These are phyloP conservation scores for Alternaria postmessia DNA, from an alignment of 2,329 filamentous ascomycete species.

Conservation along the genomic window DNA sequence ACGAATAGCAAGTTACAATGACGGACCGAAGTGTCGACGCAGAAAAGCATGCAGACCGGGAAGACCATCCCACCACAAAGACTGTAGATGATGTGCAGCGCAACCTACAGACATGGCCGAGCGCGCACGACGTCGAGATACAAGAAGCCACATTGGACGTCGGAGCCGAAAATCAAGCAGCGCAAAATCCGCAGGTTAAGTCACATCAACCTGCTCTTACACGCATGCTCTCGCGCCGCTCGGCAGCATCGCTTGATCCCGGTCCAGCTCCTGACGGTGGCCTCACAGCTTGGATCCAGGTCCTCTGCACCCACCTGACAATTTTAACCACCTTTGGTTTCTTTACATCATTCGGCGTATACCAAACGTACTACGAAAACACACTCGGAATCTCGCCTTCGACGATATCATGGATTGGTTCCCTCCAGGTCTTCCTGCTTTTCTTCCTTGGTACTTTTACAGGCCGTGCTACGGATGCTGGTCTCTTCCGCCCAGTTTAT, in stretches of 20 bases:
- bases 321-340: conserved; percentile 66
- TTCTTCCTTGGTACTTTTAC: conserved; percentile 42
- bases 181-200: not conserved
- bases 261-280: conserved; percentile 58
- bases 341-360: conserved; percentile 64
- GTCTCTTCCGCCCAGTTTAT: conserved; percentile 39
- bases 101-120: conserved; percentile 22
- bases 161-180: conserved; percentile 9
- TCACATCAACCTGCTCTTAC: conserved; percentile 16
- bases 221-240: conserved; percentile 33
- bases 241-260: conserved; percentile 35
- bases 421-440: conserved; percentile 44
- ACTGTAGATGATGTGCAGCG: conserved; percentile 5
- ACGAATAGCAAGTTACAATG: not conserved
- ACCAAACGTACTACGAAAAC: conserved; percentile 62
- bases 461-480: conserved; percentile 42
- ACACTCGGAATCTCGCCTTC: conserved; percentile 48
- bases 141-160: conserved; percentile 14
- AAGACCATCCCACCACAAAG: not conserved
- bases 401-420: conserved; percentile 46
- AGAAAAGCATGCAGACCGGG: conserved; percentile 1
- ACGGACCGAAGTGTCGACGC: not conserved
- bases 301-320: conserved; percentile 59
- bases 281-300: conserved; percentile 63
- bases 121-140: conserved; percentile 27